A percentile compares a stretch with the other conserved stretches of the same genome.
Evolutionary conservation across 2,329 filamentous ascomycete species (phyloP).

Genomic region (Apiospora phragmitis): DNA sequence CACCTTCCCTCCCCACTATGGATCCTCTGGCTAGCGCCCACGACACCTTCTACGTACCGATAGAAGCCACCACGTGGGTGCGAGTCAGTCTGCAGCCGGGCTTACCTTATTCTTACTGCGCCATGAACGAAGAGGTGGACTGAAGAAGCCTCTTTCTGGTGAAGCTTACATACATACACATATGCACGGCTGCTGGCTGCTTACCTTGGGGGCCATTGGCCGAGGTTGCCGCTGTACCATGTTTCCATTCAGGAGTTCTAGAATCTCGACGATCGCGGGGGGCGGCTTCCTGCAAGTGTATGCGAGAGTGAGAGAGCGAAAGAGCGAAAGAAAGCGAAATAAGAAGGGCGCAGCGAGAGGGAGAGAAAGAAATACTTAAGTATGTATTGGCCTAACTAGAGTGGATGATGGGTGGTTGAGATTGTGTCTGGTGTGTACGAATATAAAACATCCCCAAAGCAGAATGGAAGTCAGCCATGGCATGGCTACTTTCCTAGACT

Average conservation of each 20-base stretch:
- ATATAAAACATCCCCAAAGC: background rate
- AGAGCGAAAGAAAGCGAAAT: background rate
- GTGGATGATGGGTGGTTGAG: background rate
- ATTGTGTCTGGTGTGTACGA: background rate
- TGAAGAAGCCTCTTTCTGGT: background rate
- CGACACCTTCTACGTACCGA: background rate
- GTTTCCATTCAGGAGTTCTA: background rate
- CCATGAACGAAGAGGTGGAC: background rate
- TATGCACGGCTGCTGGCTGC: background rate
- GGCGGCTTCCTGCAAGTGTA: slow-evolving; percentile 1
- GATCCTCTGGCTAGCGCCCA: background rate
- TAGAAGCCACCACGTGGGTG: background rate
- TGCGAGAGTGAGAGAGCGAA: background rate
- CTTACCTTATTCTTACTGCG: background rate
- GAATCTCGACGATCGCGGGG: background rate
- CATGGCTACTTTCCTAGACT: background rate
- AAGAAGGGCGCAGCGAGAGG: background rate
- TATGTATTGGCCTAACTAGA: slow-evolving; percentile 1
- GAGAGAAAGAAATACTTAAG: background rate
- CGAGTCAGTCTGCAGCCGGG: background rate
- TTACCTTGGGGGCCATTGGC: background rate
- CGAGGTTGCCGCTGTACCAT: background rate
- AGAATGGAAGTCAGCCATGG: background rate
- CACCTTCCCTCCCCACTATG: background rate
- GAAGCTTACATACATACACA: background rate